These are phyloP conservation scores for Udeniomyces megalosporus DNA, from an alignment of 768 basidiomycete species.

Conservation along the genomic window DNA sequence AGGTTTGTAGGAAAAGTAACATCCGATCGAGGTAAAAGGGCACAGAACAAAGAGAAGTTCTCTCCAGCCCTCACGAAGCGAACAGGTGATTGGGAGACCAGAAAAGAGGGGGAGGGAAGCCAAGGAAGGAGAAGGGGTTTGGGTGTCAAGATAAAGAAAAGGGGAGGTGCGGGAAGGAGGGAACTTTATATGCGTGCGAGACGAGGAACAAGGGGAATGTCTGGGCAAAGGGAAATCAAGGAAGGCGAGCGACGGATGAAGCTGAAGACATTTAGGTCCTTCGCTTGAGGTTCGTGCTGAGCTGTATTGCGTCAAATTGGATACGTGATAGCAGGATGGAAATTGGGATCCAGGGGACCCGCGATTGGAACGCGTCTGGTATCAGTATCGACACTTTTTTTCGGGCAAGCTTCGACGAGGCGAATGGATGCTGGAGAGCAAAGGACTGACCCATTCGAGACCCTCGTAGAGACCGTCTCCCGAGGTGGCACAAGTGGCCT, in stretches of 20 bases:
- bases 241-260: not conserved
- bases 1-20: too few species aligned
- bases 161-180: too few species aligned
- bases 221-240: not conserved
- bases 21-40: too few species aligned
- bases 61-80: too few species aligned
- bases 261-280: not conserved
- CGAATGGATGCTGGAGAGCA: too few species aligned
- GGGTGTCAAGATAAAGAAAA: too few species aligned
- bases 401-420: too few species aligned
- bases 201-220: not conserved
- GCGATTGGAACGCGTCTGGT: not conserved
- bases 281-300: constrained; percentile 29
- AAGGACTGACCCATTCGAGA: constrained; percentile 61
- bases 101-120: too few species aligned
- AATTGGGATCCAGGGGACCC: not conserved
- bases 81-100: too few species aligned
- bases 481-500: constrained; percentile 96
- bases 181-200: not conserved
- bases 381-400: not conserved
- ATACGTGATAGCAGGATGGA: not conserved
- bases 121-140: too few species aligned
- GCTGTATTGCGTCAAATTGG: constrained; percentile 15
- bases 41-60: too few species aligned
- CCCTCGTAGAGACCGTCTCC: constrained; percentile 47